Evolutionary conservation across 345 rosid species (phyloP), one percentile per base, ranked within the genome.

Genomic region (Brassica rapa): DNA sequence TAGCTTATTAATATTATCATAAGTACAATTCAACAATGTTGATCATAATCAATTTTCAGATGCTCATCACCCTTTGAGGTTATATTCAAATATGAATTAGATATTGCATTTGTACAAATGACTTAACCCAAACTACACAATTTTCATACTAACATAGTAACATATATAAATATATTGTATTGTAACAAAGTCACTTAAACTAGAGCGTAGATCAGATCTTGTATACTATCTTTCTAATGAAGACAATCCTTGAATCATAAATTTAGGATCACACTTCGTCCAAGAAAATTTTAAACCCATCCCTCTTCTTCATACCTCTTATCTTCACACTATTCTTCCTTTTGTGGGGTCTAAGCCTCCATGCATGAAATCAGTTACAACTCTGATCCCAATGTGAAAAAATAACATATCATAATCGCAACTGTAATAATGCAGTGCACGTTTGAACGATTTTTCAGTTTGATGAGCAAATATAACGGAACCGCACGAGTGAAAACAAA

Each of bases 371-470:
- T 41, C 62, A 72, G 77, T 72, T 32, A 11, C 19, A 66, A 30
- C n/a, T 49, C 11, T 12, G 19, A 71, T 71, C 74, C 35, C 74
- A 35, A 71, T 39, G 69, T 62, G 55, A 25, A 77, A 64, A 66
- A 25, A 61, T 15, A 77, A 21, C 62, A 80, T 80, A 70, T 51
- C 63, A 61, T 62, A 41, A 25, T 70, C 33, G 33, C 19, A 71
- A 32, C 3, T 71, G 66, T 76, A 70, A 61, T 70, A 62, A 77
- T 82, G 72, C 51, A 59, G 77, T 78, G 80, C 84, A 75, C 79
- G 86, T 81, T 90, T 91, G 88, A 86, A 91, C 93, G 82, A n/a
- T 75, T 89, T 74, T 91, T 79, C 70, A 79, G 78, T 79, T 73
- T 86, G 81, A 75, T 66, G 27, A 76, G 16, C 30, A 11, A 59